phyloP scores from a whole-genome alignment of 768 basidiomycete genomes.

The Hydnomerulius pinastri region DNA sequence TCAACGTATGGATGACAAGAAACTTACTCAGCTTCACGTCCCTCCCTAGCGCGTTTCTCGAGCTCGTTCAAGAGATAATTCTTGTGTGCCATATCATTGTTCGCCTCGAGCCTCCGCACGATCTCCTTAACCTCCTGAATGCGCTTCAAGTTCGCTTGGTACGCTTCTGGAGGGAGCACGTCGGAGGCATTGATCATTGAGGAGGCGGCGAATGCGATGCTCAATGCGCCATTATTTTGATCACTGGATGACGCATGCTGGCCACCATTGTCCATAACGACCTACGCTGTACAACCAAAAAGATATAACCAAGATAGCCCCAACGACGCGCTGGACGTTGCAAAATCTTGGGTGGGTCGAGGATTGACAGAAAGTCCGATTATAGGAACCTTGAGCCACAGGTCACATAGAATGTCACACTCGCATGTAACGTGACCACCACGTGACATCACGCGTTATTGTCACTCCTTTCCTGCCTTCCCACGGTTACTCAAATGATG shows the following conservation, averaged over 20 bases:
- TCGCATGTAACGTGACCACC: conserved; percentile 1
- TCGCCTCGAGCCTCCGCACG: conserved; percentile 29
- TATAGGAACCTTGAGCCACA: neutral
- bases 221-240: conserved; percentile 8
- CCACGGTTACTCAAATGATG: conserved; percentile 16
- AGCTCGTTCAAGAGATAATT: conserved; percentile 38
- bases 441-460: conserved; percentile 13
- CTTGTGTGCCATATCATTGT: conserved; percentile 44
- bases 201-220: conserved; percentile 22
- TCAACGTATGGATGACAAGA: neutral
- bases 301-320: neutral
- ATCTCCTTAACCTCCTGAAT: conserved; percentile 34
- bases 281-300: neutral
- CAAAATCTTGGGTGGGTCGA: neutral
- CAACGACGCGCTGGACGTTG: neutral
- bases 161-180: conserved; percentile 18
- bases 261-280: conserved; percentile 19
- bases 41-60: conserved; percentile 40
- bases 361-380: neutral
- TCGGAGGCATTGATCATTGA: conserved; percentile 27
- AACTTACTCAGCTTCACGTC: conserved; percentile 47
- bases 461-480: conserved; percentile 19
- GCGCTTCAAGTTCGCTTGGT: conserved; percentile 24
- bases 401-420: neutral
- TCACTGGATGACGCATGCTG: conserved; percentile 4